Conservation (phyloP, 2,329 filamentous ascomycete genomes). For the Paecilomyces variotii region DNA sequence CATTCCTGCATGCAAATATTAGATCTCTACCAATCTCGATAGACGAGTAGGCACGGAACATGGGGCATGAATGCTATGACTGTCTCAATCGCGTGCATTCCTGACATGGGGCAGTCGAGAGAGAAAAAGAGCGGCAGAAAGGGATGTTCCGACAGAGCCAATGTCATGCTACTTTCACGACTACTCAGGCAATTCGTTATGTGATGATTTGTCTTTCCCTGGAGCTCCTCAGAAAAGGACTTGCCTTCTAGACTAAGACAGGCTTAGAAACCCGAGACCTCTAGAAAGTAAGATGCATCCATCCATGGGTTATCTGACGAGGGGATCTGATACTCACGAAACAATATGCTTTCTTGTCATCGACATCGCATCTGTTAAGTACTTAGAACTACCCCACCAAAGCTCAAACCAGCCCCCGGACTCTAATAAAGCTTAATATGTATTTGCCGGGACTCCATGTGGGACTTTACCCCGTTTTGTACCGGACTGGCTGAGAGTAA, state of each 20-base stretch:
- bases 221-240: too few relatives aligned
- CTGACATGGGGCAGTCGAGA: background rate
- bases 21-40: background rate
- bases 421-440: background rate
- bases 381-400: background rate
- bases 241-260: too few relatives aligned
- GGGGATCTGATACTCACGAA: too few relatives aligned
- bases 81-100: too few relatives aligned
- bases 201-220: too few relatives aligned
- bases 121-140: background rate
- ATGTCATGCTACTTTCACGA: background rate
- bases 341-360: too few relatives aligned
- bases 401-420: background rate
- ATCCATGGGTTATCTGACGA: too few relatives aligned
- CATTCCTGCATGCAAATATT: background rate
- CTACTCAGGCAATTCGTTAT: too few relatives aligned
- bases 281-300: too few relatives aligned
- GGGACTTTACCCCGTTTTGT: background rate
- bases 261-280: too few relatives aligned
- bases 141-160: background rate
- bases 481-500: background rate
- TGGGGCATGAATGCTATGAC: background rate
- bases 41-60: background rate
- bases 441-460: background rate
- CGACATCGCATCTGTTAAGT: too few relatives aligned